Evolutionary conservation across 2,329 filamentous ascomycete genomes (phyloP), one percentile per base, ranked within the genome.

Genomic region (Penicillium italicum): DNA sequence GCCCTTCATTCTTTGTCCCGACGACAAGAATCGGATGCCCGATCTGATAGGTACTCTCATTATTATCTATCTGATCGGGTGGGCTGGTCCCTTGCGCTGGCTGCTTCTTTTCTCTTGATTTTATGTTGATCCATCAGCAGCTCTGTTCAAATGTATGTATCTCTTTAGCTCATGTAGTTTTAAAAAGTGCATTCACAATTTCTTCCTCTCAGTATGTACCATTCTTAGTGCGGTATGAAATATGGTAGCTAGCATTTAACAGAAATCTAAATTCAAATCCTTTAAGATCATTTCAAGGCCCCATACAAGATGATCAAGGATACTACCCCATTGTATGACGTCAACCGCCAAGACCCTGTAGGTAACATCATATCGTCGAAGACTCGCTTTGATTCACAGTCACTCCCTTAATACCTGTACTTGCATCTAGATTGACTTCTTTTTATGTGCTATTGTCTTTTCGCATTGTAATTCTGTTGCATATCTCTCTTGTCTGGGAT

Each of bases 11-110:
- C 42, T 60, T 62, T 61, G 41, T 55, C 52, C 57, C 50, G 55
- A 62, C 61, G 54, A 41, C 68, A 72, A 74, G 79, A 80, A 81
- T 72, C 64, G 59, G 80, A 80, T 82, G 80, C 80, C 76, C 79
- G 72, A 60, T 57, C 53, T 60, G 34, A 34, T 14, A 44, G 40
- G 40, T 63, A 57, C 60, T 51, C 48, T 59, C 53, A 36, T 57
- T 47, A 28, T 57, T 62, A 72, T 67, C 62, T 70, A 52, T 41
- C 28, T 71, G 71, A 73, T 71, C 72, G 70, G 69, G 59, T n/a
- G 74, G 76, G 77, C 69, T 63, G 70, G 59, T 49, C 62, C 56
- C 52, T 59, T 38, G 50, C 60, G 55, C 62, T 63, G 64, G 66
- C 60, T 55, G 66, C 49, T 62, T 65, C 50, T 58, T 50, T 60